Evolutionary conservation across 2,329 filamentous ascomycete genomes (phyloP), one percentile per base, ranked within the genome.

Genomic region (Pochonia chlamydosporia): DNA sequence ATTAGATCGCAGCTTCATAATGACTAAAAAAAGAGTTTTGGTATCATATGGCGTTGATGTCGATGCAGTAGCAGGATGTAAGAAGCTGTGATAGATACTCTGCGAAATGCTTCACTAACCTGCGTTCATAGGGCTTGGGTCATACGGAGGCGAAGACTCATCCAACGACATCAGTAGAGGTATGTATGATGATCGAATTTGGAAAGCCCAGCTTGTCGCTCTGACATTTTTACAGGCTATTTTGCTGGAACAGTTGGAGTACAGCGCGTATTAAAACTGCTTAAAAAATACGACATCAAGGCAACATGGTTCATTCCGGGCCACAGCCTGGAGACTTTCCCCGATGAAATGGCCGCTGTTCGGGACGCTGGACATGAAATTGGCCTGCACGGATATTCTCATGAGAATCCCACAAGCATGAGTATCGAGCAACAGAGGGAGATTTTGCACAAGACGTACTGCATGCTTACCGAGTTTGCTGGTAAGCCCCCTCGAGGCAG

Each of bases 381-480:
- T 13, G 71, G 76, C 11, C 71, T 79, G n/a, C 85, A 89, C 52
- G 85, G 84, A 4, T 89, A 89, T 65, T 81, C 76, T 0, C 85
- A 89, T 57, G 85, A 89, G 60, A 89, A 89, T 56, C 84, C 85
- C 0, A 73, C 72, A 1, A 78, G 82, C 48, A 87, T 89, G 84
- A 85, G 75, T 0, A 61, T 86, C 2, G 85, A 89, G 59, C 87
- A 91, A 65, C 86, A 91, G 62, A 76, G 76, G 13, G 84, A 87
- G 48, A 82, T 91, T 14, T 74, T 92, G 5, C 82, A 86, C 57
- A 87, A 87, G 64, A 88, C 84, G 16, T 88, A 83, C 60, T 75
- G 76, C 20, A 73, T 89, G 63, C 74, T 89, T 28, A 87, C 81
- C 0, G 79, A 84, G 0, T 85, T 91, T n/a, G 59, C 57, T 35